Base-by-base conservation (phyloP, 2,329 filamentous ascomycete genomes). In the Botryotinia globosa region DNA sequence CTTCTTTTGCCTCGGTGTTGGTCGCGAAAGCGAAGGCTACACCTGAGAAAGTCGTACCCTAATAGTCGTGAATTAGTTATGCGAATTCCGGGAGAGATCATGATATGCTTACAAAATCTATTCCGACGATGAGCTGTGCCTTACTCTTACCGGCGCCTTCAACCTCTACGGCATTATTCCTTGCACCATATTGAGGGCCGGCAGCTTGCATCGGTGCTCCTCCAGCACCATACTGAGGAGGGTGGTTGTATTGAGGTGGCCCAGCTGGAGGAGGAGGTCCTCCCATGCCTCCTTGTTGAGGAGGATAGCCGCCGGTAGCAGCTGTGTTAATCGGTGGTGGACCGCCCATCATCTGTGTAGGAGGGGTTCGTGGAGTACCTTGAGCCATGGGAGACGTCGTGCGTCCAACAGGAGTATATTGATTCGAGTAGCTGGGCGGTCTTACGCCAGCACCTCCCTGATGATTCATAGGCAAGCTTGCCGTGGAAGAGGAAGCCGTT, bases 11-110 rank as follows among this genome's bases (percentile, higher is more conserved):
- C 83, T 98, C 94, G 78, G 95, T 97, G 84, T 98, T 98, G 74
- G 95, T 98, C 74, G 94, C 94, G 83, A 93, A 93, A 61, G 91
- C 91, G 81, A 98, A 99, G 51, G 96, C 96, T 75, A 98, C 95
- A 81, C 96, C 96, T 4, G 96, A 98, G 82, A 98, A 99, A 8
- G 96, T 99, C 29, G 96, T 99, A 77, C 96, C 94, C 94, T 97
- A 79, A 25, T 67, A 34, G 51, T 44, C 44, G 76, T 73, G 73
- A 71, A 58, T 74, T 67, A 72, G 68, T 34, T n/a, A 59, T 45
- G 66, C 37, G 32, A 34, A 69, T 42, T 58, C 59, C 80, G 56
- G 37, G n/a, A 29, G 10, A 42, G 12, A 75, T 79, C 74, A 80
- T 79, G 64, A 70, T 72, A 66, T 72, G 83, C 91, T 85, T 85